Evolutionary conservation across 1,284 basidiomycete genomes (phyloP), one percentile per base, ranked within the genome.

Genomic region (Marasmius tenuissimus): DNA sequence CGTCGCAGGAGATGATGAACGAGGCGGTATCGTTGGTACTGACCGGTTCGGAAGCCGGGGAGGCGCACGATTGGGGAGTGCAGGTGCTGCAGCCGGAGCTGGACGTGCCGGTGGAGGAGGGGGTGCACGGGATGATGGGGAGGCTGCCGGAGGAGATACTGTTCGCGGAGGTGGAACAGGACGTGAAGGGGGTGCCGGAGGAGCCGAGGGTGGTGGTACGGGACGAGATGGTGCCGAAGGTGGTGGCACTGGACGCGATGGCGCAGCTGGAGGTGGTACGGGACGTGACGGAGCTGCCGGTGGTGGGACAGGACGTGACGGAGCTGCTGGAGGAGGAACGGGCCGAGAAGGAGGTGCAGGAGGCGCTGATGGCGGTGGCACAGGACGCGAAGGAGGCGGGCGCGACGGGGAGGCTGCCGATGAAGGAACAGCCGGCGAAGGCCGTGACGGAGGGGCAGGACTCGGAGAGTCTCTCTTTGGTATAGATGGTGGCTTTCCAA

Each of bases 401-500:
- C 45, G n/a, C 10, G 50, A 22, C 34, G 50, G 50, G 1, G 50
- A 22, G 37, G 34, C n/a, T n/a, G n/a, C 14, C 11, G 52, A 35
- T 18, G 34, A 35, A 18, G 52, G 52, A 37, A 54, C 52, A 18
- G 52, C 52, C 9, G 66, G 63, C 38, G 71, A 45, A 38, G 72
- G 50, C 5, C 42, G 56, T 20, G 47, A 34, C 20, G 38, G 75
- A 77, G 67, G 58, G 20, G 70, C 68, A 45, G 77, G 65, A 33
- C 76, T 63, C 33, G 77, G 69, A 3, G 70, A 69, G 58, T 78
- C 75, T 47, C 84, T 79, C 63, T 80, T 85, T 2, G 91, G 88
- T 53, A 93, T 79, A 1, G 82, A 75, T 0, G 92, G 91, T 3
- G 91, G 86, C 70, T 83, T 91, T 12, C 83, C 87, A 1, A 92